Base-by-base conservation (phyloP, 352 stramenopile genomes). In the Phytophthora pseudosyringae region DNA sequence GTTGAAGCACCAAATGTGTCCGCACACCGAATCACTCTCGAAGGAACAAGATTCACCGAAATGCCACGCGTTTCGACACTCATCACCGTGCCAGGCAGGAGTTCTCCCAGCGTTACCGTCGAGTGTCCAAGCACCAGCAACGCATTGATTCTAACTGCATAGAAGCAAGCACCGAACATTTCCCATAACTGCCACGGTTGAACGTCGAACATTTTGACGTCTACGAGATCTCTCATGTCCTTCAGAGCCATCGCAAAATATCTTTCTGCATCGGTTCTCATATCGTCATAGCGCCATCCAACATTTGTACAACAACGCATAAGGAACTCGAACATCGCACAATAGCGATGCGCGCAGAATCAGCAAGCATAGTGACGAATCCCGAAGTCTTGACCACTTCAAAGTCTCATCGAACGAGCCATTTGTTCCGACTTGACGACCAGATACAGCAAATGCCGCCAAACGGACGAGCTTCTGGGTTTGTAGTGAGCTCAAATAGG, bases 151-250 rank as follows among this genome's bases (percentile, higher is more conserved):
- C 55, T 64, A 45, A 76, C 45, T 31, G 59, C 63, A 72, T 80
- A 73, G 28, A 80, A 73, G n/a, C 56, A 74, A 65, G 67, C 51
- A 66, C 72, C 72, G 29, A 80, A 70, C 11, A 73, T 65, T 29
- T 67, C 57, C 52, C 52, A 61, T 5, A 15, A 57, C 36, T 56
- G 51, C 52, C 59, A 65, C 11, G 31, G 3, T 35, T 57, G 45
- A 49, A 57, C 10, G 0, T 28, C 1, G 11, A 49, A 59, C 40
- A 61, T 54, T 16, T 1, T 21, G 4, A 5, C 12, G 21, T 72
- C 38, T 1, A 70, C 62, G 5, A 15, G 1, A 5, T 48, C 4
- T 2, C 28, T 39, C 32, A 61, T 2, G 35, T 58, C 35, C 2
- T 66, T 38, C 10, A 62, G 11, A 53, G 63, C 11, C 1, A 0